Percentiles rank a stretch among this genome's conserved stretches.
These are phyloP conservation scores for Micractinium sp. DNA, from an alignment of 139 green algal species.

Conservation along the genomic window DNA sequence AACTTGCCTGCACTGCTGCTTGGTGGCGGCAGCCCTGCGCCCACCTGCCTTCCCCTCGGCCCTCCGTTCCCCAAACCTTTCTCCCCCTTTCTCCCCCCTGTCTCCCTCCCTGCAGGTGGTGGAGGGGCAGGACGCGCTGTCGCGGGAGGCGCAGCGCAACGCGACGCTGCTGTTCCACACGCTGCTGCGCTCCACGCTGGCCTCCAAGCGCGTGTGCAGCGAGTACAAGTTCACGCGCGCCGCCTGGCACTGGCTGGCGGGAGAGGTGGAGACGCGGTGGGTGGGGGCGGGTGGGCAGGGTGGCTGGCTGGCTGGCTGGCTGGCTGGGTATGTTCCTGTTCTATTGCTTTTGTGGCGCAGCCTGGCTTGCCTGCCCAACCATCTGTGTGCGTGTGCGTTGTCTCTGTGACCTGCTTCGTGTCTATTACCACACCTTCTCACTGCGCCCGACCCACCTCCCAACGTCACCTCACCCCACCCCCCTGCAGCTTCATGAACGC, in stretches of 20 bases:
- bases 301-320: background rate
- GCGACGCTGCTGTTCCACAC: slow-evolving; percentile 93
- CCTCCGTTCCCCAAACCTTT: no score
- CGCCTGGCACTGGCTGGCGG: slow-evolving; percentile 93
- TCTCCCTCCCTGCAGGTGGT: slow-evolving; percentile 63
- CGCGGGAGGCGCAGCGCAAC: slow-evolving; percentile 93
- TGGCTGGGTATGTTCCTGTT: background rate
- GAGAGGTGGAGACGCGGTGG: slow-evolving; percentile 78
- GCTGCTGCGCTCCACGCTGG: slow-evolving; percentile 86
- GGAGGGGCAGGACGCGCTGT: slow-evolving; percentile 82
- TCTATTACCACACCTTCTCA: background rate
- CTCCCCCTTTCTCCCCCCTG: background rate
- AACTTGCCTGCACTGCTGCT: no score
- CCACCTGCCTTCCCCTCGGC: no score
- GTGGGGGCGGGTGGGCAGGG: background rate
- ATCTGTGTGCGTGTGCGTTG: no score
- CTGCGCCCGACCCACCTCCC: no score
- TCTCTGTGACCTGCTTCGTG: background rate
- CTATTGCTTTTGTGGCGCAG: no score
- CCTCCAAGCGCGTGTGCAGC: slow-evolving; percentile 86
- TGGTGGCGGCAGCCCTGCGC: no score
- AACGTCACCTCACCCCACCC: background rate
- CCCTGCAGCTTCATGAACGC: slow-evolving; percentile 57
- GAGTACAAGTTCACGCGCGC: slow-evolving; percentile 85
- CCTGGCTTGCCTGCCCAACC: background rate